A percentile compares a stretch with the other conserved stretches of the same genome.
Conservation (phyloP, 768 basidiomycete genomes). For the Lactarius sanguifluus region DNA sequence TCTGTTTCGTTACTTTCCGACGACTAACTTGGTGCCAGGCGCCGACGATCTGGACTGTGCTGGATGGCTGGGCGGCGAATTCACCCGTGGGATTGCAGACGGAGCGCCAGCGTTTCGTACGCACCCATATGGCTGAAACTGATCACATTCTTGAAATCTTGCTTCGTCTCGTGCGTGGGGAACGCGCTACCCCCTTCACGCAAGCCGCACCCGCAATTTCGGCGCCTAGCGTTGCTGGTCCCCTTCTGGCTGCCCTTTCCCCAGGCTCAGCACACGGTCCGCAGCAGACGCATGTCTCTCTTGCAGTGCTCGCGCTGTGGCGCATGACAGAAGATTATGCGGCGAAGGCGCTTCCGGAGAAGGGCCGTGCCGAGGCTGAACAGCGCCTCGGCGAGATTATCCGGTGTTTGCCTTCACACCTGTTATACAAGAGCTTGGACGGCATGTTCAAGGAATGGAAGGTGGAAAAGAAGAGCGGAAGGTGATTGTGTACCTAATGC, state of each 20-base stretch:
- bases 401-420: slow-evolving; percentile 78
- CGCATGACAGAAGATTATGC: slow-evolving; percentile 83
- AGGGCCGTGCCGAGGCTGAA: slow-evolving; percentile 71
- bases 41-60: slow-evolving; percentile 86
- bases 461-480: slow-evolving; percentile 75
- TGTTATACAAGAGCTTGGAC: slow-evolving; percentile 90
- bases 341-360: slow-evolving; percentile 55
- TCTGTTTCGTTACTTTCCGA: slow-evolving; percentile 9
- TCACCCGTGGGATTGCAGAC: slow-evolving; percentile 72
- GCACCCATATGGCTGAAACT: slow-evolving; percentile 80
- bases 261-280: slow-evolving; percentile 78
- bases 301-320: slow-evolving; percentile 91
- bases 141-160: slow-evolving; percentile 93
- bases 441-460: slow-evolving; percentile 94
- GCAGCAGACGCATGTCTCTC: slow-evolving; percentile 92
- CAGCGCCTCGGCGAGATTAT: slow-evolving; percentile 86
- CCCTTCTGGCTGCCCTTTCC: slow-evolving; percentile 65
- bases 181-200: slow-evolving; percentile 71
- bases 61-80: slow-evolving; percentile 87
- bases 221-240: slow-evolving; percentile 63
- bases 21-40: slow-evolving; percentile 50
- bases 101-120: slow-evolving; percentile 85
- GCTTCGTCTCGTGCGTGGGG: slow-evolving; percentile 87
- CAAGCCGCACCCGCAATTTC: slow-evolving; percentile 62
- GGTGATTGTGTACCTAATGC: slow-evolving; percentile 28